Evolutionary conservation across 352 stramenopile species (phyloP).

Genomic region (Globisporangium uncinulatum): DNA sequence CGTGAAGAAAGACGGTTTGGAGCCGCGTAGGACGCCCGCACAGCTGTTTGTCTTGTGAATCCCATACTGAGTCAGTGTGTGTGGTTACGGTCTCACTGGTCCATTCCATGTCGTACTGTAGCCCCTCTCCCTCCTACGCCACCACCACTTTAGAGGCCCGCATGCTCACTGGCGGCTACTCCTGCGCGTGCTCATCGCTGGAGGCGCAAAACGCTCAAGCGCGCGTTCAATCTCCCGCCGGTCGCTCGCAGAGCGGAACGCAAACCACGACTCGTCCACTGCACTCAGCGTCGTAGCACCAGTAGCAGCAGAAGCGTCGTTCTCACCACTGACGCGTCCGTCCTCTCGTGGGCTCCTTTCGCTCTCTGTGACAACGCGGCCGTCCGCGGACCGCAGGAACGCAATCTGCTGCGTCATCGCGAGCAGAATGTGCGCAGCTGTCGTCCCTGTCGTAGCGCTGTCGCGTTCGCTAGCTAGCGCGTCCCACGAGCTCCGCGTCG

Average conservation of each 20-base stretch:
- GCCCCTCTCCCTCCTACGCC: no score
- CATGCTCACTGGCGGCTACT: no score
- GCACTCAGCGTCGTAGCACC: neutral
- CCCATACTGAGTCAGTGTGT: no score
- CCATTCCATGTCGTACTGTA: no score
- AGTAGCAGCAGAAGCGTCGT: neutral
- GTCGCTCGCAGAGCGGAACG: constrained; percentile 16
- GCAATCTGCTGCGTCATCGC: constrained; percentile 10
- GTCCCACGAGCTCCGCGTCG: neutral
- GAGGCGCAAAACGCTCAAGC: constrained; percentile 10
- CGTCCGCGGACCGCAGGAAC: neutral
- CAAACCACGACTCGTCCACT: constrained; percentile 23
- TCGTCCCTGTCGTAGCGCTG: neutral
- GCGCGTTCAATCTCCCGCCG: constrained; percentile 18
- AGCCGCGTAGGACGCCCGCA: no score
- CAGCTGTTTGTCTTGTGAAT: no score
- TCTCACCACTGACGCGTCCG: neutral
- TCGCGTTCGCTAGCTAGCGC: no score
- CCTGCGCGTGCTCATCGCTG: no score
- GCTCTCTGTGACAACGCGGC: neutral
- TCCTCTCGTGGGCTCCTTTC: neutral
- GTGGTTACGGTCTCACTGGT: no score
- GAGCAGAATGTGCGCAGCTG: neutral
- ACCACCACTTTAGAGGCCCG: no score
- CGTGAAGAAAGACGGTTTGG: neutral